These are phyloP conservation scores for Kodamaea sagamina DNA, from an alignment of 805 yeast species.

Conservation along the genomic window DNA sequence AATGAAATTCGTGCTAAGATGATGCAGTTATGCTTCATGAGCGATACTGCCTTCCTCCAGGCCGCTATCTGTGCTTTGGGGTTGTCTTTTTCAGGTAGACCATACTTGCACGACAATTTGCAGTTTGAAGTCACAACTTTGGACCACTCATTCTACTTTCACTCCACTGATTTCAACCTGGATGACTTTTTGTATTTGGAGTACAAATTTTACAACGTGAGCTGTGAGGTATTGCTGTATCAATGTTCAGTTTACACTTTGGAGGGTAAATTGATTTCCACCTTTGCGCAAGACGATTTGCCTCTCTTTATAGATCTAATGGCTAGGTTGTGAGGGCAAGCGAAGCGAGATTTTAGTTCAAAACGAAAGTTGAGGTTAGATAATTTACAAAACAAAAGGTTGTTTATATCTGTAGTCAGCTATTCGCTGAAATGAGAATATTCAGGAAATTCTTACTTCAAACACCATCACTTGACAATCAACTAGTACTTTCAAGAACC, in stretches of 20 bases:
- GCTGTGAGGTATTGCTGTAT: slow-evolving; percentile 37
- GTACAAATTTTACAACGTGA: slow-evolving; percentile 31
- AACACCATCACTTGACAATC: no score
- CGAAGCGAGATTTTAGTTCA: no score
- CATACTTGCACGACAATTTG: slow-evolving; percentile 3
- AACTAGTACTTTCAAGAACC: no score
- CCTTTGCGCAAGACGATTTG: slow-evolving; percentile 37
- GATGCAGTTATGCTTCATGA: slow-evolving; percentile 24
- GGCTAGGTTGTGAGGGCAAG: slow-evolving; percentile 1
- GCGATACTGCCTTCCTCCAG: slow-evolving; percentile 35
- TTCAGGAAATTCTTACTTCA: no score
- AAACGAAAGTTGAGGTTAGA: no score
- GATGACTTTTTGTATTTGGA: slow-evolving; percentile 39
- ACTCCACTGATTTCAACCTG: slow-evolving; percentile 38
- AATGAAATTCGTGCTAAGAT: slow-evolving; percentile 21
- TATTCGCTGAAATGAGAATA: no score
- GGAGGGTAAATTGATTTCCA: slow-evolving; percentile 32
- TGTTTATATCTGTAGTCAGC: no score
- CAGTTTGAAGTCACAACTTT: slow-evolving; percentile 38
- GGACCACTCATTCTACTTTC: slow-evolving; percentile 39
- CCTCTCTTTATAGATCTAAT: slow-evolving; percentile 8
- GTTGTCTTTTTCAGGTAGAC: slow-evolving; percentile 6
- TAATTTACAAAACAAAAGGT: no score
- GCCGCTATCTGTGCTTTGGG: slow-evolving; percentile 30
- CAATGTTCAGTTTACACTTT: slow-evolving; percentile 26